Evolutionary conservation across 768 basidiomycete genomes (phyloP).

Genomic region (Pholiota conissans): DNA sequence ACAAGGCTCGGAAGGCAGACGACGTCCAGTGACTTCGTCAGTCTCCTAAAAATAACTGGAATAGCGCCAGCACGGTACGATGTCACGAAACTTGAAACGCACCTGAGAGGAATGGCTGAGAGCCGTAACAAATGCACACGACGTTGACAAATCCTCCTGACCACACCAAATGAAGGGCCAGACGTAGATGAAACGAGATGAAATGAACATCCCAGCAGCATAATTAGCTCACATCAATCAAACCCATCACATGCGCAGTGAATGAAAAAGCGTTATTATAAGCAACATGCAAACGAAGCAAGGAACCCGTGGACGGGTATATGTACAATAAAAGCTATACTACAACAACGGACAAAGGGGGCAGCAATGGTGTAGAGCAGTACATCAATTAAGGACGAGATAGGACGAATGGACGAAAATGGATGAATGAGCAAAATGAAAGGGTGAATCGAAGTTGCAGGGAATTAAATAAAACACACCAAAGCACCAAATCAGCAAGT

Average conservation of each 20-base stretch:
- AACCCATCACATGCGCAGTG: background rate
- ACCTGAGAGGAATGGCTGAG: no score
- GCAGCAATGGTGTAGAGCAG: background rate
- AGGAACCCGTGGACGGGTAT: background rate
- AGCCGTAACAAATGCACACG: no score
- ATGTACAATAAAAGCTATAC: conserved; percentile 7
- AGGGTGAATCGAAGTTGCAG: background rate
- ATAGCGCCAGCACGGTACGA: no score
- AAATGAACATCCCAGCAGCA: no score
- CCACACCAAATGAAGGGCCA: no score
- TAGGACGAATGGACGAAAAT: background rate
- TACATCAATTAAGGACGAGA: conserved; percentile 2
- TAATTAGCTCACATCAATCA: background rate
- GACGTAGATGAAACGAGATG: no score
- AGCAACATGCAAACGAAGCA: background rate
- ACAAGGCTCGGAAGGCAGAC: no score
- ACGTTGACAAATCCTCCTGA: no score
- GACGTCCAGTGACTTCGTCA: no score
- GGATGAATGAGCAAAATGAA: background rate
- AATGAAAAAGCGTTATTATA: background rate
- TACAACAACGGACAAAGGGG: conserved; percentile 2
- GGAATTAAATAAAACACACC: background rate
- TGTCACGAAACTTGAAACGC: no score
- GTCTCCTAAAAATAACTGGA: no score
- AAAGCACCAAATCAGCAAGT: background rate